Conservation (phyloP, 2,329 filamentous ascomycete species). For the Botrytis byssoidea region DNA sequence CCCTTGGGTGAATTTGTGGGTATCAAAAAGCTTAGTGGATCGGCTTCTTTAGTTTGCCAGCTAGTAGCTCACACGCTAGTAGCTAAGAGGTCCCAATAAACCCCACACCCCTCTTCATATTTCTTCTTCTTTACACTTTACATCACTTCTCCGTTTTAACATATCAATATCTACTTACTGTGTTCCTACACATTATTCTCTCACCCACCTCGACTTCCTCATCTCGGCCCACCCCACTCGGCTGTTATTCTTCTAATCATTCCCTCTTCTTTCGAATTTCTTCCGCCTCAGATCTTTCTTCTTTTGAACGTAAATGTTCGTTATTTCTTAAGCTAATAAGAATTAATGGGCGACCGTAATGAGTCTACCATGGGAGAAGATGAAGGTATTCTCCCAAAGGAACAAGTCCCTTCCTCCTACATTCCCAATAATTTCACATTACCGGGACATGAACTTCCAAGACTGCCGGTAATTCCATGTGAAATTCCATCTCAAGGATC, state of each 20-base stretch:
- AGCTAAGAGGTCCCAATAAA: not conserved
- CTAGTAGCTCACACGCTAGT: not conserved
- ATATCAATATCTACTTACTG: not conserved
- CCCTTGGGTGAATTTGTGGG: not conserved
- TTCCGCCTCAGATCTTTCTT: not conserved
- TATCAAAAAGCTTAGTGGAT: not conserved
- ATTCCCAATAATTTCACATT: constrained; percentile 9
- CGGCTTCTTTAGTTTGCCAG: not conserved
- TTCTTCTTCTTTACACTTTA: not conserved
- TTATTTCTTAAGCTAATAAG: no score
- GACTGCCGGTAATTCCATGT: not conserved
- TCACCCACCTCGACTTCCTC: not conserved
- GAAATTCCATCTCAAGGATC: not conserved
- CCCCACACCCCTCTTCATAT: no score
- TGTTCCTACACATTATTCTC: not conserved
- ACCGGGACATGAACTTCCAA: not conserved
- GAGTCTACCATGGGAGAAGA: not conserved
- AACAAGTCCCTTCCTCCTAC: not conserved
- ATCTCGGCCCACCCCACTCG: not conserved
- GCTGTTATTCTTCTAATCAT: not conserved
- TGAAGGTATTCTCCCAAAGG: not conserved
- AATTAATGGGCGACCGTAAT: not conserved
- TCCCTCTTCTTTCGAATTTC: not conserved
- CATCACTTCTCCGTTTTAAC: not conserved
- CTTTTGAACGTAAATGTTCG: not conserved